Evolutionary conservation across 352 stramenopile genomes (phyloP), one percentile per base, ranked within the genome.

Genomic region (Phytopythium delawarense): DNA sequence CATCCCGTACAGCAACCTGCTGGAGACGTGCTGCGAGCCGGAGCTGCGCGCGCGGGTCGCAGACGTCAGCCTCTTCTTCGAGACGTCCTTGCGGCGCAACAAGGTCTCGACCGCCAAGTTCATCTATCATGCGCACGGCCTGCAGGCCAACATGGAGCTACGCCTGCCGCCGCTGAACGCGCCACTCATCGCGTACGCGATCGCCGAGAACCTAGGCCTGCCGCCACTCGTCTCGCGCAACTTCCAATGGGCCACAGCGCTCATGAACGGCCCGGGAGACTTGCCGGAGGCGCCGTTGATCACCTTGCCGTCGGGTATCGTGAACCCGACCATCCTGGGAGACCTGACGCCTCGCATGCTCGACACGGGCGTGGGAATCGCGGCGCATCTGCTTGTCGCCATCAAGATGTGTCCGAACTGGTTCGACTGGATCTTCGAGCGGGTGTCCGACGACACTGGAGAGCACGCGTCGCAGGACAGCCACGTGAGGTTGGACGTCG

Each of bases 391-490:
- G 34, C 67, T 84, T 0, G 81, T 84, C 1, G 84, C 86, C 3
- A 69, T 93, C 46, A 82, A 79, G 45, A 72, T 95, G 66, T 89
- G 78, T 61, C 81, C 77, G 0, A 86, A 88, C 53, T 95, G 86
- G 86, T 78, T 86, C 61, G 78, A 91, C 55, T 95, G 82, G 84
- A 75, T 89, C 54, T 93, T 91, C 56, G 74, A 92, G 50, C 69
- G 65, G 4, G 59, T 74, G 7, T 52, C 64, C 20, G 46, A 53
- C 0, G 59, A 67, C 35, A 55, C 62, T 51, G 54, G 7, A 20
- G 20, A 39, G 7, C 7, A 48, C 20, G 18, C 64, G 50, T 34
- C 53, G 0, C 67, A 78, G 21, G 67, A 2, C 35, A 40, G 0
- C 61, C 65, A 66, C 62, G 32, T 62, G 66, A 16, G 21, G 23